Base-by-base conservation (phyloP, 768 basidiomycete species). In the Hypholoma sublateritium region DNA sequence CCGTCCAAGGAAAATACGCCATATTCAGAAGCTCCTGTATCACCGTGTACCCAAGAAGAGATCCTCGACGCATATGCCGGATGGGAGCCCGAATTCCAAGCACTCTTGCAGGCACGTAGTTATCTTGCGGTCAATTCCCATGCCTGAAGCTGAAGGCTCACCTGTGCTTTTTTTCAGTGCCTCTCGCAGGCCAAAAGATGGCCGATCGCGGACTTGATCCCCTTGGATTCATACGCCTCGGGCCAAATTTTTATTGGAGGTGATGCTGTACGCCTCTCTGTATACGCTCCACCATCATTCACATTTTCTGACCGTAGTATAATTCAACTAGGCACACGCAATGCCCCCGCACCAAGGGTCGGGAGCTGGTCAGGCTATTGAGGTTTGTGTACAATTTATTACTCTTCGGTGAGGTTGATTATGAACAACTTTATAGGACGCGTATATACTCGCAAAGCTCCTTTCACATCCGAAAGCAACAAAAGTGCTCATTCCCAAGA, bases 21-120 rank as follows among this genome's bases (percentile, higher is more conserved):
- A 14, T 65, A 74, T 42, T 51, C 65, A 5, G 67, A 67, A 6
- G 65, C 65, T 16, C 54, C 59, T 19, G 52, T 62, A 2, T 24
- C 55, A 19, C 41, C 55, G 24, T 64, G 59, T 11, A 63, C 73
- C 3, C 68, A 70, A 50, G 69, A 74, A 14, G 80, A 83, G 50
- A 11, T 80, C 1, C 50, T 74, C 13, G 56, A 63, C 1, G 64
- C 67, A 16, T 83, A 77, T 55, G 55, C 60, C 16, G 66, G 69
- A n/a, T 80, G 82, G 69, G 81, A 84, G 59, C 62, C 70, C 4
- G 81, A 84, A 46, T 75, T 77, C 1, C 69, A 73, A 54, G 70
- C 70, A 0, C 55, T 85, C 11, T 53, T 85, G 16, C 63, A 75
- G 65, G 83, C 80, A 50, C 17, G 66, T 65, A 21, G 12, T 37